These are phyloP conservation scores for Ophiostoma fasciatum DNA, from an alignment of 2,329 filamentous ascomycete genomes.

Conservation along the genomic window DNA sequence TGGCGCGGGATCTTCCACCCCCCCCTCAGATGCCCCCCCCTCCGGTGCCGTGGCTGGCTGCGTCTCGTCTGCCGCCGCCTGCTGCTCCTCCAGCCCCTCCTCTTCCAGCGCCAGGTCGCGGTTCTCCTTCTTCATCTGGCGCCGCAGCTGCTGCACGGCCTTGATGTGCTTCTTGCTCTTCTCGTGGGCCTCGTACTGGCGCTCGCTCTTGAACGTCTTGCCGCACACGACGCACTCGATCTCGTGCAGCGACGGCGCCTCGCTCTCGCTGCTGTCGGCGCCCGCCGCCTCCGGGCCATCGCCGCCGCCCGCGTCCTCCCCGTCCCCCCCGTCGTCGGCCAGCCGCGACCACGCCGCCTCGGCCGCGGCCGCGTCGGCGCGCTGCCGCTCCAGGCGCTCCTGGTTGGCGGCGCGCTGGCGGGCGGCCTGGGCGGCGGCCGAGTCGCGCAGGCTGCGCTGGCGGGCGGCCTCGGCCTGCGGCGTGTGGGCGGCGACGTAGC, in stretches of 20 bases:
- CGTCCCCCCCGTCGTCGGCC: constrained; percentile 35
- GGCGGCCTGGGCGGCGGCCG: constrained; percentile 71
- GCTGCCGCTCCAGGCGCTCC: constrained; percentile 38
- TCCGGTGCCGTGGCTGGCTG: too few species aligned
- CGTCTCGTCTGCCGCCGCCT: constrained; percentile 5
- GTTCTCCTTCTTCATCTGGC: constrained; percentile 74
- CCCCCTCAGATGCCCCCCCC: background rate
- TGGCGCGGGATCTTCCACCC: background rate
- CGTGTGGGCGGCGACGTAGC: constrained; percentile 61
- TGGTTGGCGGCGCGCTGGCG: constrained; percentile 68
- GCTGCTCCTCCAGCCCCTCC: background rate
- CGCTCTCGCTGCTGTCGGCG: constrained; percentile 48
- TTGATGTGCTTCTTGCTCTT: constrained; percentile 95
- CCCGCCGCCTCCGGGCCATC: constrained; percentile 23
- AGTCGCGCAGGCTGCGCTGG: constrained; percentile 61
- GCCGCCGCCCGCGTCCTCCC: constrained; percentile 32
- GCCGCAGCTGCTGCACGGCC: constrained; percentile 62
- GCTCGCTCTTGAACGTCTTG: constrained; percentile 77
- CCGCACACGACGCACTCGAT: constrained; percentile 67
- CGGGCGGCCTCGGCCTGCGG: constrained; percentile 71
- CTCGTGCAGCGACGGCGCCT: constrained; percentile 36
- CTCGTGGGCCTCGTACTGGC: constrained; percentile 82
- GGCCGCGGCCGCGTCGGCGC: constrained; percentile 33
- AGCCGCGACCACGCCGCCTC: constrained; percentile 63
- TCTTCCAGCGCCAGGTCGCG: constrained; percentile 36